phyloP scores from a whole-genome alignment of 1,284 basidiomycete genomes.

The Trichosporon faecale region DNA sequence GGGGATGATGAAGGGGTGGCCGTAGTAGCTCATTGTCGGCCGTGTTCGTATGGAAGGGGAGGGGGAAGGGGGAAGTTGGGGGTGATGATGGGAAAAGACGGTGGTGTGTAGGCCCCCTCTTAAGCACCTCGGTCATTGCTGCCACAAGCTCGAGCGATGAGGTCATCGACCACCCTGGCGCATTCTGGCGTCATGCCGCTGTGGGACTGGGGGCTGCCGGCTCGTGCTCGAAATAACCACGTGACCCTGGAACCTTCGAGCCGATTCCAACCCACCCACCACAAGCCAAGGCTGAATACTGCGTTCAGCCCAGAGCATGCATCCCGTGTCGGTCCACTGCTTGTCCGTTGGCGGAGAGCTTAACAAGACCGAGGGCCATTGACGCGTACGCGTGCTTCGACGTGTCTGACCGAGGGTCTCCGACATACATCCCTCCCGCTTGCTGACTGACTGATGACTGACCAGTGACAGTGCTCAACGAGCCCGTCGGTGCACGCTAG shows the following conservation, averaged over 20 bases:
- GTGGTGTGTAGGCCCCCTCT: not conserved
- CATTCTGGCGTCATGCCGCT: not conserved
- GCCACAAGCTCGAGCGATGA: not conserved
- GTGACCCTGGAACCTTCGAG: slow-evolving; percentile 11
- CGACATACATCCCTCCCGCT: not conserved
- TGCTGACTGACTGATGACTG: not conserved
- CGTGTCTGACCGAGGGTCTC: not conserved
- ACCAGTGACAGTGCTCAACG: not conserved
- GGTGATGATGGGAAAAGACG: not conserved
- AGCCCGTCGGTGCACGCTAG: not conserved
- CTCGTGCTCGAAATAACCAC: not conserved
- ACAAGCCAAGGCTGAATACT: not conserved
- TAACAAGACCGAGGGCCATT: not conserved
- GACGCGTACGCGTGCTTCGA: not conserved
- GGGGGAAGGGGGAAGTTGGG: not conserved
- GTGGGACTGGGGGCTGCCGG: not conserved
- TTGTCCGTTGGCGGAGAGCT: not conserved
- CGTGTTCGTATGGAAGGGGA: not conserved
- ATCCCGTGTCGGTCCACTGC: not conserved
- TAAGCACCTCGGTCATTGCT: not conserved
- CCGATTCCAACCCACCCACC: not conserved
- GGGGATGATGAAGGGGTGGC: slow-evolving; percentile 22
- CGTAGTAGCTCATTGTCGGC: slow-evolving; percentile 22
- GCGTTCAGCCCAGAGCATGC: not conserved
- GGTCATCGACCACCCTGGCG: not conserved